Conservation (phyloP, 164 flowering plant genomes). For the Kalanchoe fedtschenkoi region DNA sequence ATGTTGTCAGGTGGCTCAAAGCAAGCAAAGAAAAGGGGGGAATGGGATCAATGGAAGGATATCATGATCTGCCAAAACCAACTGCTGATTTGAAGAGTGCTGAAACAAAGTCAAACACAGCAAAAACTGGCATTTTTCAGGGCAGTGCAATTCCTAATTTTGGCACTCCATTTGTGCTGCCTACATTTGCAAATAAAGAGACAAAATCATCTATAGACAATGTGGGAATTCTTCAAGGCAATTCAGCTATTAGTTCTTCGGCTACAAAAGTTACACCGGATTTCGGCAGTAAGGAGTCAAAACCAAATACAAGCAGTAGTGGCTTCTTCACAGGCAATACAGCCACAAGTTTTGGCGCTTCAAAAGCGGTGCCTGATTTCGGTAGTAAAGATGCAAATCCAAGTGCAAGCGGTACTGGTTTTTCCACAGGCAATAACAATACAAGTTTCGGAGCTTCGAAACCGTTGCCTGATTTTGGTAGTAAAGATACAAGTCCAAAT, state of each 20-base stretch:
- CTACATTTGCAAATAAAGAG: conserved; percentile 3
- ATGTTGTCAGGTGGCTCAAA: conserved; percentile 84
- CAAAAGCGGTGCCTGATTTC: conserved; percentile 8
- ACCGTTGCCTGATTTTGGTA: neutral
- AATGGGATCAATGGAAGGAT: conserved; percentile 16
- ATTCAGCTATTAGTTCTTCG: neutral
- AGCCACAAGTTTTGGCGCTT: conserved; percentile 17
- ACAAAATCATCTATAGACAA: neutral
- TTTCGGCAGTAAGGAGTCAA: conserved; percentile 24
- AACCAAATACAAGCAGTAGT: conserved; percentile 21
- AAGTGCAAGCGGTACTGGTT: conserved; percentile 4
- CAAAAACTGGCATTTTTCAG: conserved; percentile 22
- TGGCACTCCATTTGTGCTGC: neutral
- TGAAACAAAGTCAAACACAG: conserved; percentile 20
- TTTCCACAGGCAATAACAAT: neutral
- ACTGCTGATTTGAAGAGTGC: conserved; percentile 41
- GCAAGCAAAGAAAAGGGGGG: conserved; percentile 50
- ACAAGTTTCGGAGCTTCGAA: neutral
- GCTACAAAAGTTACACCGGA: conserved; percentile 28
- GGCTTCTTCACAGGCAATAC: conserved; percentile 15
- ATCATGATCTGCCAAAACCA: conserved; percentile 22
- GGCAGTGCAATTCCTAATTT: conserved; percentile 35
- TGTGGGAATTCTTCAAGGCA: neutral
- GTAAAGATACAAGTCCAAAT: neutral
- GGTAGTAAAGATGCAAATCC: conserved; percentile 1